phyloP scores from a whole-genome alignment of 1,284 basidiomycete species.

The Fomitopsis betulina region DNA sequence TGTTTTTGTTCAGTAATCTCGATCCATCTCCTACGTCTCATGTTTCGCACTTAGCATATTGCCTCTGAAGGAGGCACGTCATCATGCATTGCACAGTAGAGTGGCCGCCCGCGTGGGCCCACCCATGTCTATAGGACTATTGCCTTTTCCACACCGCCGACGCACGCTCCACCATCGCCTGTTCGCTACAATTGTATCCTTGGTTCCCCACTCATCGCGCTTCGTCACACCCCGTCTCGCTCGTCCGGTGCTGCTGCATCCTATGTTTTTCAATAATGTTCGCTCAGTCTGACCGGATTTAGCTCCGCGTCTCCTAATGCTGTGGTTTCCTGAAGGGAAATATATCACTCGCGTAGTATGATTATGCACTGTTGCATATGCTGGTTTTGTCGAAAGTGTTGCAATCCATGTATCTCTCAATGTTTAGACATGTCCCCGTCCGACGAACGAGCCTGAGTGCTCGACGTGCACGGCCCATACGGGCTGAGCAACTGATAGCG shows the following conservation, averaged over 20 bases:
- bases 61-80: conserved; percentile 12
- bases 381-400: neutral
- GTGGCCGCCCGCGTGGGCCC: neutral
- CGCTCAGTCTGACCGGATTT: neutral
- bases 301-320: conserved; percentile 2
- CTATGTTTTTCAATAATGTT: conserved; percentile 8
- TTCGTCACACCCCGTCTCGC: neutral
- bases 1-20: conserved; percentile 4
- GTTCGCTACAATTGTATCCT: conserved; percentile 5
- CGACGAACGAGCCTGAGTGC: neutral
- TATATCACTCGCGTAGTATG: conserved; percentile 3
- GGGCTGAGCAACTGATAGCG: too few species aligned
- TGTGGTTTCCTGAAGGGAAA: conserved; percentile 12
- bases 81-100: conserved; percentile 12
- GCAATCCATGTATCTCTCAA: conserved; percentile 3
- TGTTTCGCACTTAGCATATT: conserved; percentile 3
- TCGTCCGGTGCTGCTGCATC: conserved; percentile 10
- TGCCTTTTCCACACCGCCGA: conserved; percentile 5
- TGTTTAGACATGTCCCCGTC: neutral
- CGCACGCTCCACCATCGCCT: neutral
- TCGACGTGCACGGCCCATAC: neutral
- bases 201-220: conserved; percentile 1
- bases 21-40: conserved; percentile 2
- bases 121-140: conserved; percentile 10
- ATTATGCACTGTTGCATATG: conserved; percentile 1